Conservation (phyloP, 768 basidiomycete species). For the Psilocybe azurescens region DNA sequence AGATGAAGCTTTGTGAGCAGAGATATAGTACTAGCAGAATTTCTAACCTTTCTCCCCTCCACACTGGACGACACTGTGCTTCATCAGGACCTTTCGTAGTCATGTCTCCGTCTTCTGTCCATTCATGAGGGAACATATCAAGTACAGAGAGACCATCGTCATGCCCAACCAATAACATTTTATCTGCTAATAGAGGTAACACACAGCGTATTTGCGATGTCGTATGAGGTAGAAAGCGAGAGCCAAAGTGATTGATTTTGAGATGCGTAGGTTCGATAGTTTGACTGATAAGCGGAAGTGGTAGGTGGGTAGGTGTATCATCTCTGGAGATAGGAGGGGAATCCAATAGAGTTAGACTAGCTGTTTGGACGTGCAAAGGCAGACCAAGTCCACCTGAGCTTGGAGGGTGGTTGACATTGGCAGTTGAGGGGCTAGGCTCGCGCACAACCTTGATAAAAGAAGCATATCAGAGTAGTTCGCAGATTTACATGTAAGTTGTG, state of each 20-base stretch:
- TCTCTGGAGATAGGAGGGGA: slow-evolving; percentile 31
- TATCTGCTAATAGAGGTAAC: slow-evolving; percentile 69
- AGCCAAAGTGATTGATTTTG: slow-evolving; percentile 79
- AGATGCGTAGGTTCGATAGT: slow-evolving; percentile 65
- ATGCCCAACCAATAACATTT: slow-evolving; percentile 77
- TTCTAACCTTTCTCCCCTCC: slow-evolving; percentile 66
- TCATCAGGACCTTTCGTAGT: slow-evolving; percentile 69
- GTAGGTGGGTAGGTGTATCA: slow-evolving; percentile 34
- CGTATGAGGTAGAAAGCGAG: slow-evolving; percentile 83
- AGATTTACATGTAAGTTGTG: slow-evolving; percentile 6
- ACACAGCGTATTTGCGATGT: slow-evolving; percentile 77
- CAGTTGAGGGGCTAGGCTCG: slow-evolving; percentile 3
- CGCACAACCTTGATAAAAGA: slow-evolving; percentile 2
- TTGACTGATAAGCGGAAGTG: slow-evolving; percentile 53
- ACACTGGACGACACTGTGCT: slow-evolving; percentile 68
- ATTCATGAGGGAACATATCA: slow-evolving; percentile 82
- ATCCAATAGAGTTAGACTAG: slow-evolving; percentile 37
- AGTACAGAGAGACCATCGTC: slow-evolving; percentile 82
- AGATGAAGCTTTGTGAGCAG: slow-evolving; percentile 3
- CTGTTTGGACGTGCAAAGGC: slow-evolving; percentile 52
- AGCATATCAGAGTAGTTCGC: background rate
- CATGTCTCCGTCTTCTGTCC: slow-evolving; percentile 51
- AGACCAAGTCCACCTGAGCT: slow-evolving; percentile 14
- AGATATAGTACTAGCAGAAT: background rate
- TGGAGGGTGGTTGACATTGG: slow-evolving; percentile 29